Conservation (phyloP, 257 asterid species). For the Rehmannia glutinosa region DNA sequence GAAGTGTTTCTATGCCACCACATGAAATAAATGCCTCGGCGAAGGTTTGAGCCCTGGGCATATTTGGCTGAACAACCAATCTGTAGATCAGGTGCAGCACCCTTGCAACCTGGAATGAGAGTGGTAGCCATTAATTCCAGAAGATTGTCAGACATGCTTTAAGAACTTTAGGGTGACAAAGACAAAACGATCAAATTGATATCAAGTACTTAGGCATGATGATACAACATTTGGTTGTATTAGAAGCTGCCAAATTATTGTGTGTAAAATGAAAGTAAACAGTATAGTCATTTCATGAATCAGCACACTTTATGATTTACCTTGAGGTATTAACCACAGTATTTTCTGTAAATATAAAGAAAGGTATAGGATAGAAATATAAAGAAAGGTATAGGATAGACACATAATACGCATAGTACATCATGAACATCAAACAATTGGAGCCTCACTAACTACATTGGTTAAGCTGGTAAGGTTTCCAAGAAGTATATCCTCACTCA, state of each 20-base stretch:
- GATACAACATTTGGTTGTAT: not conserved
- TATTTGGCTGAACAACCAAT: constrained; percentile 92
- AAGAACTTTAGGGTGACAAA: constrained; percentile 3
- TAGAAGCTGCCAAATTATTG: constrained; percentile 10
- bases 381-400: no score
- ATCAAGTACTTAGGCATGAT: constrained; percentile 5
- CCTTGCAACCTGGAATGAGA: constrained; percentile 84
- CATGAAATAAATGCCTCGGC: constrained; percentile 87
- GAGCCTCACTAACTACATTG: not conserved
- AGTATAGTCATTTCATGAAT: constrained; percentile 15
- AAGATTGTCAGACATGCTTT: constrained; percentile 9
- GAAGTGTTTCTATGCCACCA: constrained; percentile 97
- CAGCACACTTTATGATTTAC: not conserved
- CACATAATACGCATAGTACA: not conserved
- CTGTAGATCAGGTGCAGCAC: constrained; percentile 87
- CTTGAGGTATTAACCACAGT: not conserved
- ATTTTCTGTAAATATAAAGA: not conserved
- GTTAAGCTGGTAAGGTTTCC: constrained; percentile 8
- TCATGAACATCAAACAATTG: not conserved
- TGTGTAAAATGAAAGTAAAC: constrained; percentile 1
- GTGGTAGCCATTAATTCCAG: constrained; percentile 23
- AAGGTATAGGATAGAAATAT: not conserved
- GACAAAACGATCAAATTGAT: constrained; percentile 5
- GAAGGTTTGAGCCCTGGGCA: constrained; percentile 79
- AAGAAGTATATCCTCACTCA: not conserved